Percentiles rank a stretch among this genome's conserved stretches.
Evolutionary conservation across 495 filamentous ascomycete species (phyloP).

Genomic region (Delitschia confertaspora): DNA sequence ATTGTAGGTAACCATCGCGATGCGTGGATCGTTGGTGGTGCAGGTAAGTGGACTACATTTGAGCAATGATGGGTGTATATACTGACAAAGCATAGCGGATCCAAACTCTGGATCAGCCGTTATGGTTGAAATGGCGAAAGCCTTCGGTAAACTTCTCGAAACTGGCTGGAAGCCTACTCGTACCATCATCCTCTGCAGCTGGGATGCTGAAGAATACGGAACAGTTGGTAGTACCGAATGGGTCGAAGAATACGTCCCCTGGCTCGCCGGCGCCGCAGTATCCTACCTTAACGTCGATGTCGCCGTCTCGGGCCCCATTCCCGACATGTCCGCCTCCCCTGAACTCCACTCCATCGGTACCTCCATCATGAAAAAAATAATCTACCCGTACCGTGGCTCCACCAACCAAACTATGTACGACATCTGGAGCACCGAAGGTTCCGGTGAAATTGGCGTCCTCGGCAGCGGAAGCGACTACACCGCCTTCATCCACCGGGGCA

Average conservation of each 20-base stretch:
- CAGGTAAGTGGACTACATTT: constrained; percentile 12
- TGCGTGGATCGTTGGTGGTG: constrained; percentile 39
- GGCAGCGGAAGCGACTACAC: constrained; percentile 31
- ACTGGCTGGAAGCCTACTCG: constrained; percentile 41
- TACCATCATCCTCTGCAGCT: constrained; percentile 29
- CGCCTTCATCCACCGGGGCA: constrained; percentile 29
- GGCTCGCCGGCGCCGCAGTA: constrained; percentile 33
- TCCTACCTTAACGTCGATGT: constrained; percentile 63
- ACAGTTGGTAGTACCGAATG: constrained; percentile 40
- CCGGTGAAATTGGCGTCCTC: constrained; percentile 28
- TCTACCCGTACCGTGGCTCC: constrained; percentile 18
- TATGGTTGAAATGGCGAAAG: constrained; percentile 35
- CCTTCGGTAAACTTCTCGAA: constrained; percentile 37
- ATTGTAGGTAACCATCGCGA: constrained; percentile 34
- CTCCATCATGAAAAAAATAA: constrained; percentile 28
- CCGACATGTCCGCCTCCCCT: constrained; percentile 25
- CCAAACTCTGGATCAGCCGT: constrained; percentile 41
- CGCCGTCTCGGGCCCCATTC: constrained; percentile 40
- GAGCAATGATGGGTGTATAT: background rate
- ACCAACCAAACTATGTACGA: constrained; percentile 34
- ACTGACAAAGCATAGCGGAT: constrained; percentile 24
- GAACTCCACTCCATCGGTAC: constrained; percentile 25
- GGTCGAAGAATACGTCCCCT: constrained; percentile 33
- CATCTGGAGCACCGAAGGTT: constrained; percentile 19
- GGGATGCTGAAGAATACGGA: constrained; percentile 44